Conservation (phyloP, 257 asterid species). For the Solanum acaule region DNA sequence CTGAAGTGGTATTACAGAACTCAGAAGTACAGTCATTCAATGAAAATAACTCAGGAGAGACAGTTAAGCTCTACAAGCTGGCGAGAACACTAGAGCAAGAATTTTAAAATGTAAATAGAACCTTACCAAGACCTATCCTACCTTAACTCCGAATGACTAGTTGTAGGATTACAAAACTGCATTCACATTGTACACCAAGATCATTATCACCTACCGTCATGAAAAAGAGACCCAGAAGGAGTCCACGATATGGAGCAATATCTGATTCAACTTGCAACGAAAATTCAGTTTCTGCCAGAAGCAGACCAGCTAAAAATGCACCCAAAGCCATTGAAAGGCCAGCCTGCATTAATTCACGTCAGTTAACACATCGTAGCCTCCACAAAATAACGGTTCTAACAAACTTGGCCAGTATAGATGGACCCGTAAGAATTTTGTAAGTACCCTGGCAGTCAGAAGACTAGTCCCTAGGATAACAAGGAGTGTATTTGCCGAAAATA, state of each 20-base stretch:
- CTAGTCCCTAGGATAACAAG: constrained; percentile 96
- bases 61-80: not conserved
- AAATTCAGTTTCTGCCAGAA: constrained; percentile 97
- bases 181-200: not conserved
- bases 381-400: not conserved
- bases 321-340: constrained; percentile 99
- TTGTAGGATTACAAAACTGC: not conserved
- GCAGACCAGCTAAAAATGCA: constrained; percentile 99
- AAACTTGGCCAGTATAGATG: not conserved
- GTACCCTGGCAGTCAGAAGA: constrained; percentile 97
- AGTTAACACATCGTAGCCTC: not conserved
- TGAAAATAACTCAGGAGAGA: not conserved
- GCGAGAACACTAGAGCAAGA: not conserved
- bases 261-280: constrained; percentile 99
- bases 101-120: not conserved
- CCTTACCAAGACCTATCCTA: not conserved
- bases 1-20: not conserved
- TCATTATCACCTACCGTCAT: constrained; percentile 66
- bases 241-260: constrained; percentile 99
- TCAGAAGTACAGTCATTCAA: not conserved
- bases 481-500: constrained; percentile 96
- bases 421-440: constrained; percentile 14
- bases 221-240: constrained; percentile 96
- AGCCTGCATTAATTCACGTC: constrained; percentile 49
- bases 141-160: not conserved